Percentiles rank a stretch among this genome's conserved stretches.
Evolutionary conservation across 2,329 filamentous ascomycete genomes (phyloP).

Genomic region (Diplocarpon mali): DNA sequence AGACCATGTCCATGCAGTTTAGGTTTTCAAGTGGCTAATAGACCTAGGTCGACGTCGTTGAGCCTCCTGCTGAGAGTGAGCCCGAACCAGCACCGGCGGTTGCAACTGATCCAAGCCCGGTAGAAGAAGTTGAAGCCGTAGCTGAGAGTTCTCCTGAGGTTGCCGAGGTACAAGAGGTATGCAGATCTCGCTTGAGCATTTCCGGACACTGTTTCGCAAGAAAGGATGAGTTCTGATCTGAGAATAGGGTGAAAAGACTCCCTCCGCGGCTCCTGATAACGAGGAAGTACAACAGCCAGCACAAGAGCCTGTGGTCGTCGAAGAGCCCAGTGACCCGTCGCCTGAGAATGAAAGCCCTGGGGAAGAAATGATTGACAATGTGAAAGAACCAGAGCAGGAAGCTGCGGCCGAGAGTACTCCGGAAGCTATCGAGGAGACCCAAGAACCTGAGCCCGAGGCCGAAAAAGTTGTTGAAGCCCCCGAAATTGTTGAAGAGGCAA

Average conservation of each 20-base stretch:
- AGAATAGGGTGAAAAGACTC: background rate
- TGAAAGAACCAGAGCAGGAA: background rate
- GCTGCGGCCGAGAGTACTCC: background rate
- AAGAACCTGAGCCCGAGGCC: background rate
- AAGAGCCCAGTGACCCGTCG: slow-evolving; percentile 3
- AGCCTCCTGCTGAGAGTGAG: no score
- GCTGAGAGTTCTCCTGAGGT: background rate
- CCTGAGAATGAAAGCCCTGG: slow-evolving; percentile 1
- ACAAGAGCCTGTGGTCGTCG: background rate
- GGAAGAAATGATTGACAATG: background rate
- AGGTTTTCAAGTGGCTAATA: no score
- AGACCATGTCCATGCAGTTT: no score
- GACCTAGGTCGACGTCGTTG: no score
- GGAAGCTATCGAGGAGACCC: background rate
- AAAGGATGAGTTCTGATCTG: background rate
- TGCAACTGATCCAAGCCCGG: background rate
- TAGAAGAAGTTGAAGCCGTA: background rate
- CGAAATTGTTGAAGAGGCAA: background rate
- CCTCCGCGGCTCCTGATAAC: no score
- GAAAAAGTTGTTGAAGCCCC: background rate
- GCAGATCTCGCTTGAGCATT: no score
- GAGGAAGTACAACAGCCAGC: no score
- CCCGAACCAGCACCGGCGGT: background rate
- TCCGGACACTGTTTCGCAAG: no score
- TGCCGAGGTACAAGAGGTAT: background rate